These are phyloP conservation scores for Ceratocystis smalleyi DNA, from an alignment of 2,329 filamentous ascomycete genomes.

Conservation along the genomic window DNA sequence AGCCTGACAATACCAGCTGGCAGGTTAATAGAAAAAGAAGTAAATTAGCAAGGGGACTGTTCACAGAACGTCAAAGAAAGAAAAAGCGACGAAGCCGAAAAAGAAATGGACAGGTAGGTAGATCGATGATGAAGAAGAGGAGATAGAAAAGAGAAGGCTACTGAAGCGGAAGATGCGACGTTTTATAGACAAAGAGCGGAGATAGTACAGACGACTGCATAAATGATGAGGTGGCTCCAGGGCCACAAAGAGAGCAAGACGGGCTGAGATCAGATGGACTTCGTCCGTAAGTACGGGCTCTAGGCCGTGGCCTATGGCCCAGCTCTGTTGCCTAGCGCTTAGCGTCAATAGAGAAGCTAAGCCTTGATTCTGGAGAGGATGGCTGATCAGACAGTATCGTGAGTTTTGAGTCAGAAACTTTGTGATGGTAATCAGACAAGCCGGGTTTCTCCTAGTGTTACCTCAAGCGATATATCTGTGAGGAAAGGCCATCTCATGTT, in stretches of 20 bases:
- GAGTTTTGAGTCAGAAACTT: not conserved
- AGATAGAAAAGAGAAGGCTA: not conserved
- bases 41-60: constrained; percentile 9
- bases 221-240: not conserved
- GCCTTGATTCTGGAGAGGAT: not conserved
- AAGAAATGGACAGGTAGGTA: not conserved
- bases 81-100: constrained; percentile 10
- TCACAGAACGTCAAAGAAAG: constrained; percentile 16
- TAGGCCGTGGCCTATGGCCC: not conserved
- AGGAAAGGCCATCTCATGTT: not conserved
- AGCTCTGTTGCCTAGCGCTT: not conserved
- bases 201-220: not conserved
- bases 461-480: not conserved
- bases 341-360: not conserved
- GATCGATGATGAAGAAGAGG: constrained; percentile 10
- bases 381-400: not conserved
- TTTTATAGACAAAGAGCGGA: not conserved
- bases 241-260: not conserved
- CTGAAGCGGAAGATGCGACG: not conserved
- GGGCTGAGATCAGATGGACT: not conserved
- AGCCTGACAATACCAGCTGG: constrained; percentile 4
- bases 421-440: not conserved
- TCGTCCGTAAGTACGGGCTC: not conserved
- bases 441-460: not conserved
- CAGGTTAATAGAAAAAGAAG: not conserved